Percentiles rank a stretch among this genome's conserved stretches.
Conservation (phyloP, 2,329 filamentous ascomycete species). For the Claviceps sp. region DNA sequence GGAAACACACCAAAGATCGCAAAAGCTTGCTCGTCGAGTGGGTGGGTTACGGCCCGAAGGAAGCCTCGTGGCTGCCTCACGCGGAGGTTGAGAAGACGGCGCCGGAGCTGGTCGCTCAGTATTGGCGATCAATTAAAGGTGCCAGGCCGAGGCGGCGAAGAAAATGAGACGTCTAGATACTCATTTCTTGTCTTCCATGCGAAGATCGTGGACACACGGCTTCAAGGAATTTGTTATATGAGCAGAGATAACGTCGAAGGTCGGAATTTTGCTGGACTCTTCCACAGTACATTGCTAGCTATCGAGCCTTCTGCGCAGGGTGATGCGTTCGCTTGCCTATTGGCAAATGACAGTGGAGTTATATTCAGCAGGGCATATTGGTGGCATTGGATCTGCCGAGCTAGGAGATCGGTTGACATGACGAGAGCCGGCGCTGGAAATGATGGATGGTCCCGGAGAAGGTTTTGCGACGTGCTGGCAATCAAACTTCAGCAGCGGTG, state of each 20-base stretch:
- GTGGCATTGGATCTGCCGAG: no score
- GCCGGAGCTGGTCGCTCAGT: constrained; percentile 14
- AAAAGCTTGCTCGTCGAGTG: constrained; percentile 21
- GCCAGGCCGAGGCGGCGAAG: neutral
- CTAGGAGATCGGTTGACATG: no score
- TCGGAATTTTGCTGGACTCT: neutral
- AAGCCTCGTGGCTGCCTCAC: constrained; percentile 19
- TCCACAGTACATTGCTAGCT: neutral
- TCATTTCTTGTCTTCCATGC: neutral
- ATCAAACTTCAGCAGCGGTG: no score
- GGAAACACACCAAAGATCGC: constrained; percentile 16
- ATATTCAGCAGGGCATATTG: no score
- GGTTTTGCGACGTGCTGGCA: no score
- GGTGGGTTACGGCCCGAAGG: constrained; percentile 18
- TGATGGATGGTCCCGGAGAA: no score
- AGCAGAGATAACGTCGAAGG: neutral
- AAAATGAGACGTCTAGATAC: neutral
- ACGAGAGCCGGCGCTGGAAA: no score
- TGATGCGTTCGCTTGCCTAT: neutral
- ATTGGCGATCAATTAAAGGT: constrained; percentile 11
- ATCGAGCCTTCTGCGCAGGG: neutral
- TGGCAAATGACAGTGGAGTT: no score
- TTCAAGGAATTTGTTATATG: neutral
- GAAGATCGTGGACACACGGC: neutral
- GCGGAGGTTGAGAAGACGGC: constrained; percentile 15